phyloP scores from a whole-genome alignment of 352 stramenopile species.

The Phytophthora quininea region DNA sequence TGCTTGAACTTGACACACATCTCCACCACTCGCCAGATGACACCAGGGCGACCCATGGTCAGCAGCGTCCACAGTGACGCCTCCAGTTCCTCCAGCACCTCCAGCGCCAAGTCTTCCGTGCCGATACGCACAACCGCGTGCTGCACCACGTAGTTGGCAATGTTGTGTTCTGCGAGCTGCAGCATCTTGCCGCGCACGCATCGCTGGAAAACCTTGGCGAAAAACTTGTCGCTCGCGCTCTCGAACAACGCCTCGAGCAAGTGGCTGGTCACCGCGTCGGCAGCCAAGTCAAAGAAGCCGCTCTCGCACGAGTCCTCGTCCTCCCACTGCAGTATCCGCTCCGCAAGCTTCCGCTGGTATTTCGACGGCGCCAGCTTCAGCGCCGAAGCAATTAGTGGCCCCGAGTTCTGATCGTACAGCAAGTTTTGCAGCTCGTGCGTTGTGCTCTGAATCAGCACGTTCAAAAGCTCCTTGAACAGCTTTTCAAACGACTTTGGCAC shows the following conservation, averaged over 20 bases:
- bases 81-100: slow-evolving; percentile 68
- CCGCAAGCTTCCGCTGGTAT: slow-evolving; percentile 53
- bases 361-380: slow-evolving; percentile 64
- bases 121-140: slow-evolving; percentile 64
- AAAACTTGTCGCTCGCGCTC: slow-evolving; percentile 69
- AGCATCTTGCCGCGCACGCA: slow-evolving; percentile 68
- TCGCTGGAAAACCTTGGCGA: slow-evolving; percentile 65
- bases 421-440: slow-evolving; percentile 59
- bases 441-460: slow-evolving; percentile 46
- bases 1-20: slow-evolving; percentile 70
- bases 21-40: slow-evolving; percentile 82
- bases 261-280: slow-evolving; percentile 79
- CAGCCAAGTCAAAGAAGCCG: slow-evolving; percentile 72
- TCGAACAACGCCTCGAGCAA: slow-evolving; percentile 73
- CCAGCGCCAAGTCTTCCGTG: slow-evolving; percentile 43
- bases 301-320: slow-evolving; percentile 54
- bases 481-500: slow-evolving; percentile 63
- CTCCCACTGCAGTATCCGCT: slow-evolving; percentile 78
- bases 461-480: slow-evolving; percentile 66
- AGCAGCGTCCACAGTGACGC: slow-evolving; percentile 72
- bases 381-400: slow-evolving; percentile 66
- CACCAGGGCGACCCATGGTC: slow-evolving; percentile 67
- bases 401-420: slow-evolving; percentile 79
- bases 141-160: slow-evolving; percentile 88
- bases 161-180: slow-evolving; percentile 72